Evolutionary conservation across 73 alveolate genomes (phyloP), one percentile per base, ranked within the genome.

Genomic region (Paramecium caudatum): DNA sequence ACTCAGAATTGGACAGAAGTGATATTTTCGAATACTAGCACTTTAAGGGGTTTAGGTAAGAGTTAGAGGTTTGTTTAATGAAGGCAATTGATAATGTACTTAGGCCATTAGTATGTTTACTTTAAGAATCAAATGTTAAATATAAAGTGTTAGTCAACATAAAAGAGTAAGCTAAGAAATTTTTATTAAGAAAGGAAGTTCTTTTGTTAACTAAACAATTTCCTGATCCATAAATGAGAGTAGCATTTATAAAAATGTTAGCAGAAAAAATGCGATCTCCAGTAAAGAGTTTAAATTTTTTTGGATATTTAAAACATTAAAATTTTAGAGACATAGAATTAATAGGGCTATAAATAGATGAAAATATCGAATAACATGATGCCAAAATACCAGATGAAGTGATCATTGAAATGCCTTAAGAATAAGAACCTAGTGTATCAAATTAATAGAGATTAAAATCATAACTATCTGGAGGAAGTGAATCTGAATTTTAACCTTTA

Each of bases 151-250:
- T 74, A 30, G 15, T 10, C 32, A 7, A 34, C 8, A 23, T 70
- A 5, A 70, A 17, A 21, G 62, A 74, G 9, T 37, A 39, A 74
- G 30, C 88, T 0, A 43, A 74, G 8, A 0, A 13, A 34, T 74
- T 74, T 21, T 7, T 74, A 36, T 21, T 74, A 21, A 7, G 43
- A 41, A 19, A 30, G 21, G 88, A 74, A 19, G 12, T 74, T 1
- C 6, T 74, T 12, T 3, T 39, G 16, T 41, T 74, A 8, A 43
- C 69, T 3, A 19, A 74, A 15, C 16, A 74, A 74, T 74, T 16
- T 4, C 88, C 88, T 21, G 88, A 74, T 74, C 88, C 88, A 15
- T n/a, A 74, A 43, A 74, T 41, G 88, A 41, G 55, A 13, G 7
- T 39, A 1, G 15, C 27, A 17, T 37, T 16, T 39, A 74, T 74